These are phyloP conservation scores for Paracoccidioides brasiliensis DNA, from an alignment of 2,329 filamentous ascomycete species.

Conservation along the genomic window DNA sequence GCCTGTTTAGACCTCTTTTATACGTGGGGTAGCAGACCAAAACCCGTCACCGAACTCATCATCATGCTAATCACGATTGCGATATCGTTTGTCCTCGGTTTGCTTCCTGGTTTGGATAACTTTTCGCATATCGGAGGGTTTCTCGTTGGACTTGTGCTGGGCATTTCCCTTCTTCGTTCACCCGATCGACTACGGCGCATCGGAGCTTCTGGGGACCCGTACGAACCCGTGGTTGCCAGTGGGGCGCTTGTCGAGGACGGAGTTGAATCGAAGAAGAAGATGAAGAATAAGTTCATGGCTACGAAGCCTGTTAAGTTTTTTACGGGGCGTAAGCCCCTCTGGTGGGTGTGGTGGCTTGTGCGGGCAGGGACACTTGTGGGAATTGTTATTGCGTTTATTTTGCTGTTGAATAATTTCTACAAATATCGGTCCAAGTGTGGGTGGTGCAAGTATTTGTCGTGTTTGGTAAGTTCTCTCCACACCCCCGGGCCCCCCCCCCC, in stretches of 20 bases:
- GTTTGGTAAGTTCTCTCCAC: slow-evolving; percentile 56
- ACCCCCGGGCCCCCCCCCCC: neutral
- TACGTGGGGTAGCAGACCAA: slow-evolving; percentile 69
- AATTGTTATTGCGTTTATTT: slow-evolving; percentile 73
- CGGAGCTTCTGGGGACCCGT: slow-evolving; percentile 46
- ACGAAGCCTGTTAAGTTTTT: slow-evolving; percentile 43
- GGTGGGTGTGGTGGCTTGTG: slow-evolving; percentile 97
- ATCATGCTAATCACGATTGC: slow-evolving; percentile 76
- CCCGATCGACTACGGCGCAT: slow-evolving; percentile 69
- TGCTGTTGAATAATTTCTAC: slow-evolving; percentile 88
- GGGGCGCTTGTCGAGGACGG: slow-evolving; percentile 24
- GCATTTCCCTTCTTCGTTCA: slow-evolving; percentile 77
- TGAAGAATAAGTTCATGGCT: slow-evolving; percentile 29
- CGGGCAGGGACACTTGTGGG: slow-evolving; percentile 63
- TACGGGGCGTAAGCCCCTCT: slow-evolving; percentile 77
- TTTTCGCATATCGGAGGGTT: slow-evolving; percentile 97
- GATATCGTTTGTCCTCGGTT: slow-evolving; percentile 82
- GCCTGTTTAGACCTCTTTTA: slow-evolving; percentile 83
- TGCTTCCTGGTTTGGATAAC: slow-evolving; percentile 88
- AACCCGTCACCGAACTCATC: slow-evolving; percentile 68
- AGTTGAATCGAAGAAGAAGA: slow-evolving; percentile 19
- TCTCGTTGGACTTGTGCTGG: slow-evolving; percentile 76
- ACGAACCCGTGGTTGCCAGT: slow-evolving; percentile 47
- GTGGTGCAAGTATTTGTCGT: slow-evolving; percentile 95
- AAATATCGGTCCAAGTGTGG: slow-evolving; percentile 56